These are phyloP conservation scores for Phytophthora chlamydospora DNA, from an alignment of 352 stramenopile species.

Conservation along the genomic window DNA sequence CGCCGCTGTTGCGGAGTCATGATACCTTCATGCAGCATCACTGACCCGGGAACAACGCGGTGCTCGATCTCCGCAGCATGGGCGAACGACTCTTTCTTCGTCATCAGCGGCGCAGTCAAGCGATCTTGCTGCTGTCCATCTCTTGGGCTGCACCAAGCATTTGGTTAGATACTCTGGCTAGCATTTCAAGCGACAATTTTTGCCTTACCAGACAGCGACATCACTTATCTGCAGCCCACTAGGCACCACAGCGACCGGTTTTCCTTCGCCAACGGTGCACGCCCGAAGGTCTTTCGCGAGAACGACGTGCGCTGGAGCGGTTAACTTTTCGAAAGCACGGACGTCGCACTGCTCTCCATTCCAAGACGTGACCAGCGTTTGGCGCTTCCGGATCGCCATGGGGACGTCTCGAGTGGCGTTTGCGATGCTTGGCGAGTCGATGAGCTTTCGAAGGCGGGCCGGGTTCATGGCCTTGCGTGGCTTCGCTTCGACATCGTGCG, in stretches of 20 bases:
- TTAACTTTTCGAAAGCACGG: conserved; percentile 53
- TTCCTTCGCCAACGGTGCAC: conserved; percentile 31
- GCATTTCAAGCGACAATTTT: conserved; percentile 8
- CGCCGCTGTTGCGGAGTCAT: conserved; percentile 75
- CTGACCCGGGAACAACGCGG: conserved; percentile 44
- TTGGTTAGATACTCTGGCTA: neutral
- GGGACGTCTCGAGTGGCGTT: conserved; percentile 50
- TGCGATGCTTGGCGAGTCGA: conserved; percentile 53
- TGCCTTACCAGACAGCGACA: conserved; percentile 31
- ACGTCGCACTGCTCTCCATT: conserved; percentile 65
- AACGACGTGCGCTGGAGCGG: conserved; percentile 38
- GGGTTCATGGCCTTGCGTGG: conserved; percentile 51
- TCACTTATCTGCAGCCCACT: conserved; percentile 40
- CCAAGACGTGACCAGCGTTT: conserved; percentile 57
- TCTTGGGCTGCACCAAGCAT: conserved; percentile 10
- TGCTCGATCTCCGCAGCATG: conserved; percentile 57
- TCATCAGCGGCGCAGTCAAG: conserved; percentile 52
- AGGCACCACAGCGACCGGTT: conserved; percentile 3
- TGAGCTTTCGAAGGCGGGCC: conserved; percentile 60
- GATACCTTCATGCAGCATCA: conserved; percentile 73
- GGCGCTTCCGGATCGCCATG: conserved; percentile 42
- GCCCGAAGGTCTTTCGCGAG: conserved; percentile 44
- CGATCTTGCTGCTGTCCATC: conserved; percentile 21
- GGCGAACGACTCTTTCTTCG: conserved; percentile 52
- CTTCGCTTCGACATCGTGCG: conserved; percentile 26